Evolutionary conservation across 306 rosid species (phyloP), one percentile per base, ranked within the genome.

Genomic region (Crotalaria pallida): DNA sequence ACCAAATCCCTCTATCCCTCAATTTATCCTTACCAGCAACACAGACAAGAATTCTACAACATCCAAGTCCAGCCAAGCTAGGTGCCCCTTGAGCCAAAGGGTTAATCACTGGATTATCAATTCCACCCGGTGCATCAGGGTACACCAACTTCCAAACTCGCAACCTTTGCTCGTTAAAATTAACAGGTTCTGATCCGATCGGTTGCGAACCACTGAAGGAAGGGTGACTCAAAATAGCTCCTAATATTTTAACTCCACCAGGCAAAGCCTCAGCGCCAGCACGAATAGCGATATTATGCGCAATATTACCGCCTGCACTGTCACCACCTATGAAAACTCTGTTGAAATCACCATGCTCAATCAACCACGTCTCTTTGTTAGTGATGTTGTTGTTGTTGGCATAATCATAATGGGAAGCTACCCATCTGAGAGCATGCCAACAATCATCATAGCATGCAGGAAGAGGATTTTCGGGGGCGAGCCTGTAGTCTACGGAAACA

Each of bases 391-490:
- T 33, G 38, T 36, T 36, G 43, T 36, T 36, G 1, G 43, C 48
- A n/a, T n/a, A n/a, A 6, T 21, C 2, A 5, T 45, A 8, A 45
- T 67, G 56, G 0, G 63, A 56, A 3, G 80, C 56, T 0, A 71
- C 82, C 85, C 87, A 84, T 44, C 77, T 43, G 15, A 84, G 79
- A n/a, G 83, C 80, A 44, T 40, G 60, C 86, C 83, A 79, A 48
- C 79, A 23, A 34, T 86, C 84, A 41, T 79, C 61, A 12, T 83
- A 81, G 15, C 74, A 78, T 12, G 58, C 49, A 2, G 88, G 86
- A 26, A 81, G 79, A 57, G 19, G 31, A 26, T 82, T 33, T 22
- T 82, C 87, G 0, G 84, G 87, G 8, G 85, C 85, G 2, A 71
- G 67, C 41, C 85, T 70, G 13, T 85, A 85, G 43, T 85, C 85